A percentile compares a stretch with the other conserved stretches of the same genome.
These are phyloP conservation scores for Penicillium soppii DNA, from an alignment of 495 filamentous ascomycete genomes.

Conservation along the genomic window DNA sequence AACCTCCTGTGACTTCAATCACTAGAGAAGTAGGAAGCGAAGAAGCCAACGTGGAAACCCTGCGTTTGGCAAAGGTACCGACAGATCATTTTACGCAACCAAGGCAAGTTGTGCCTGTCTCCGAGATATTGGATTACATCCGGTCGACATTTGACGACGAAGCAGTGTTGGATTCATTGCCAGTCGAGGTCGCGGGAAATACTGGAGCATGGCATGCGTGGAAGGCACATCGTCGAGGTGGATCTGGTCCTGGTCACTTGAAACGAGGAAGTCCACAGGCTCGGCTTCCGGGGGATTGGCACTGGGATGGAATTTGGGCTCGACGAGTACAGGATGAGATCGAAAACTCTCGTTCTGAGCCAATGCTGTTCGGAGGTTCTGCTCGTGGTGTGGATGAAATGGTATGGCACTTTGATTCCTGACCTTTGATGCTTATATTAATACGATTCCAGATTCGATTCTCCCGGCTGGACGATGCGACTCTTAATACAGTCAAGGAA, in stretches of 20 bases:
- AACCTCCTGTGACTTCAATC: neutral
- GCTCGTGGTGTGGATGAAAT: constrained; percentile 62
- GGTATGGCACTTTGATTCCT: constrained; percentile 41
- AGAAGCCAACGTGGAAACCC: neutral
- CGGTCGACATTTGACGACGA: constrained; percentile 77
- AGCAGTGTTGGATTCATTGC: constrained; percentile 71
- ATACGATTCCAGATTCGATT: constrained; percentile 61
- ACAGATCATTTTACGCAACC: constrained; percentile 18
- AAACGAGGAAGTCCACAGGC: constrained; percentile 39
- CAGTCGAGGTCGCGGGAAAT: constrained; percentile 80
- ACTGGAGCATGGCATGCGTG: constrained; percentile 89
- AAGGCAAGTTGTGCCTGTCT: constrained; percentile 32
- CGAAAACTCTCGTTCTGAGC: constrained; percentile 71
- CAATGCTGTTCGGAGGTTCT: constrained; percentile 67
- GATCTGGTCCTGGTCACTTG: constrained; percentile 10
- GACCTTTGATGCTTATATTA: neutral
- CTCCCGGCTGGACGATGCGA: constrained; percentile 60
- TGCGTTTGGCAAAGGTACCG: constrained; percentile 16
- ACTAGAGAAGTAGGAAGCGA: constrained; percentile 1
- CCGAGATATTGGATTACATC: constrained; percentile 70
- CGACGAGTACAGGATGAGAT: constrained; percentile 76
- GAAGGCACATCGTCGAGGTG: constrained; percentile 60
- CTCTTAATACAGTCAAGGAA: constrained; percentile 57
- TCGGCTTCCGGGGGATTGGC: constrained; percentile 78
- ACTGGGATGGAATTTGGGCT: constrained; percentile 95